Percentiles rank a stretch among this genome's conserved stretches.
Conservation (phyloP, 179 eudicot genomes). For the Sideroxylon spinosum region DNA sequence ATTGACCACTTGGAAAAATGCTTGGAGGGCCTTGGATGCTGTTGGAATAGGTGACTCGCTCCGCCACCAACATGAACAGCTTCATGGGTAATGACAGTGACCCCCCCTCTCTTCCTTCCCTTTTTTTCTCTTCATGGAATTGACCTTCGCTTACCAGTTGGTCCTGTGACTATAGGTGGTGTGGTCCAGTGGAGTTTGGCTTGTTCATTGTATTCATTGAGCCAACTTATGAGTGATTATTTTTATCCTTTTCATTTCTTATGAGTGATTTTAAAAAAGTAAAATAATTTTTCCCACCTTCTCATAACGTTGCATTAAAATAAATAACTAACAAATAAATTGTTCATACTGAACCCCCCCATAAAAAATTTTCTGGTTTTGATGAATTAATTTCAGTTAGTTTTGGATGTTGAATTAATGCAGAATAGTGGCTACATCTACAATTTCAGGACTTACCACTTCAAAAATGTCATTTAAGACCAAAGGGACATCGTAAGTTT, state of each 20-base stretch:
- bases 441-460: slow-evolving; percentile 29
- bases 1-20: slow-evolving; percentile 36
- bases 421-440: slow-evolving; percentile 36
- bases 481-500: slow-evolving; percentile 28
- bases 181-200: no score
- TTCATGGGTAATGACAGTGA: slow-evolving; percentile 27
- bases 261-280: no score
- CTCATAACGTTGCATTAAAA: no score
- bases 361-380: neutral
- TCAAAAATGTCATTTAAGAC: slow-evolving; percentile 32
- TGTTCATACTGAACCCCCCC: no score
- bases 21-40: slow-evolving; percentile 45
- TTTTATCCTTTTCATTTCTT: neutral
- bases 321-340: no score
- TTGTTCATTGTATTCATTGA: no score
- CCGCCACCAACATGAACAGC: slow-evolving; percentile 27
- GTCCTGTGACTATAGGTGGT: no score
- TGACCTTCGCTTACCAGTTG: no score
- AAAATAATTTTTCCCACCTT: no score
- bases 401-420: neutral
- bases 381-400: neutral
- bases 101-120: no score
- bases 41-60: slow-evolving; percentile 41
- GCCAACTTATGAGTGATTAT: no score
- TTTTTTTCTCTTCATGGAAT: no score